Evolutionary conservation across 2,329 filamentous ascomycete species (phyloP).

Genomic region (Didymella pomorum): DNA sequence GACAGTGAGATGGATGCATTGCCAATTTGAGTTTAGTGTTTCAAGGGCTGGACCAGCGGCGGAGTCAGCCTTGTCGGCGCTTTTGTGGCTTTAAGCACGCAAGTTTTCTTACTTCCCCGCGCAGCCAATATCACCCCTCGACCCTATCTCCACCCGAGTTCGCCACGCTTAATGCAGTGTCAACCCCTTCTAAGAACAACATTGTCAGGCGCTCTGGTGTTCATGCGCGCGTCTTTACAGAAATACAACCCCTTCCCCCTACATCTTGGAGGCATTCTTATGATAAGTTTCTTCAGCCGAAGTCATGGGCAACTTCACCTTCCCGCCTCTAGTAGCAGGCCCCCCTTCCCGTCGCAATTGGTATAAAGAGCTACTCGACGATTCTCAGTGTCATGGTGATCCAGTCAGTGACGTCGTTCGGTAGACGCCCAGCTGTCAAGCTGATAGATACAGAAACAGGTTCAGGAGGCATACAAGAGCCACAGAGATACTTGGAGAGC

Average conservation of each 20-base stretch:
- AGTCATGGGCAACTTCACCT: slow-evolving; percentile 17
- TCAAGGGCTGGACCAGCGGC: neutral
- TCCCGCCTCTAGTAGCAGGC: slow-evolving; percentile 16
- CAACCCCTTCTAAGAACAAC: neutral
- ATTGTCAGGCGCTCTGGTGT: neutral
- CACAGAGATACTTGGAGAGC: slow-evolving; percentile 11
- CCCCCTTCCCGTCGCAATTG: slow-evolving; percentile 24
- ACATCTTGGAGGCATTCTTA: too few relatives aligned
- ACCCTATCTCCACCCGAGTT: neutral
- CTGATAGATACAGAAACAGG: slow-evolving; percentile 1
- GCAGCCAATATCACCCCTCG: neutral
- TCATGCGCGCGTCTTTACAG: neutral
- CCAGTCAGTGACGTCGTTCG: slow-evolving; percentile 5
- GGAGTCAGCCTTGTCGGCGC: slow-evolving; percentile 1
- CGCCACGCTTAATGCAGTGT: neutral
- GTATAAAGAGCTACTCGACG: slow-evolving; percentile 24
- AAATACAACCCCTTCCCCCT: too few relatives aligned
- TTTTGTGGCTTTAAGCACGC: slow-evolving; percentile 1
- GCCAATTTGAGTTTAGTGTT: slow-evolving; percentile 3
- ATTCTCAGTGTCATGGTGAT: slow-evolving; percentile 17
- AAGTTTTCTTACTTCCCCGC: neutral
- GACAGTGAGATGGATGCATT: neutral
- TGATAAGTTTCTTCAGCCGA: neutral
- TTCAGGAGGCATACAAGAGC: slow-evolving; percentile 19
- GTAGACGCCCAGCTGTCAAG: too few relatives aligned